phyloP scores from a whole-genome alignment of 352 stramenopile genomes.

The Phytophthora sojae region DNA sequence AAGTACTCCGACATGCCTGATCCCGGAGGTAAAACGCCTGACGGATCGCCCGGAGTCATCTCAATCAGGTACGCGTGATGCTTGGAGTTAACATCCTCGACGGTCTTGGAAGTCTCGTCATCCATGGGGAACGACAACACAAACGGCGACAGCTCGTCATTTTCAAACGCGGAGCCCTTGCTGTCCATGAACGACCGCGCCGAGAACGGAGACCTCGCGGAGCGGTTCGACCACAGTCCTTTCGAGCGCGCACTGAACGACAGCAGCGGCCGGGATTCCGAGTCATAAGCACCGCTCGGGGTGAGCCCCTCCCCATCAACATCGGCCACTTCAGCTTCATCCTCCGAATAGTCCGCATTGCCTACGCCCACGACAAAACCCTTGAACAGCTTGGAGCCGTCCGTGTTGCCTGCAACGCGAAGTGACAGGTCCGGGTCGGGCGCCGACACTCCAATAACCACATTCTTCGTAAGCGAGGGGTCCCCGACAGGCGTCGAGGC shows the following conservation, averaged over 20 bases:
- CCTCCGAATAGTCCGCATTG: slow-evolving; percentile 52
- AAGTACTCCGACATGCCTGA: slow-evolving; percentile 65
- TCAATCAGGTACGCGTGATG: slow-evolving; percentile 84
- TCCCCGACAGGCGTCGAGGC: slow-evolving; percentile 63
- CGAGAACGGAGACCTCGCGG: slow-evolving; percentile 56
- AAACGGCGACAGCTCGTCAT: slow-evolving; percentile 51
- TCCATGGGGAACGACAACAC: slow-evolving; percentile 83
- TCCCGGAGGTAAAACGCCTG: slow-evolving; percentile 43
- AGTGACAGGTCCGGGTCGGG: slow-evolving; percentile 70
- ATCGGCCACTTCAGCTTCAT: slow-evolving; percentile 33
- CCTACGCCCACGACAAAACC: slow-evolving; percentile 78
- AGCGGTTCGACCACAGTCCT: slow-evolving; percentile 55
- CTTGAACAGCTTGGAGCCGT: slow-evolving; percentile 61
- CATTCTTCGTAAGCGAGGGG: slow-evolving; percentile 67
- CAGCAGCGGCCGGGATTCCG: slow-evolving; percentile 56
- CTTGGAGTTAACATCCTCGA: slow-evolving; percentile 58
- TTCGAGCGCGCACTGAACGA: slow-evolving; percentile 45
- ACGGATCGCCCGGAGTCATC: slow-evolving; percentile 64
- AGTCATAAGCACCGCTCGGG: slow-evolving; percentile 37
- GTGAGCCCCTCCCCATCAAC: slow-evolving; percentile 19
- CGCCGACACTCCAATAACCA: slow-evolving; percentile 77
- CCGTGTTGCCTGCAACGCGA: slow-evolving; percentile 68
- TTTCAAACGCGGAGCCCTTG: slow-evolving; percentile 40
- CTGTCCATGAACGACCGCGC: slow-evolving; percentile 49
- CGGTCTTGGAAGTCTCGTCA: slow-evolving; percentile 63